Evolutionary conservation across 1,284 basidiomycete species (phyloP).

Genomic region (Ganoderma sinense): DNA sequence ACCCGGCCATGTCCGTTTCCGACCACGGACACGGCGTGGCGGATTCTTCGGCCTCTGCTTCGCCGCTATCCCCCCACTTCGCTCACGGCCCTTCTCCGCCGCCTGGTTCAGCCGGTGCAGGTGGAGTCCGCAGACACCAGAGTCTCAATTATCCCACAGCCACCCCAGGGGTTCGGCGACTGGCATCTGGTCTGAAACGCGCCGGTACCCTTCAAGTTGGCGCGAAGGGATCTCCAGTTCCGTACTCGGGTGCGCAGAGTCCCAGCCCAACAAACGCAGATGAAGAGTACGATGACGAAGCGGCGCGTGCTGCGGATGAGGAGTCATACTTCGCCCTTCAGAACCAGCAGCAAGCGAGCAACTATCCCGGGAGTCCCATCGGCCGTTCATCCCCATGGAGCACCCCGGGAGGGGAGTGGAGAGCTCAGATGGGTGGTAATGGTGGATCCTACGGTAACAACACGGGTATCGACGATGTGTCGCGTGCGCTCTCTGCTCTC

Average conservation of each 20-base stretch:
- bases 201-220: slow-evolving; percentile 76
- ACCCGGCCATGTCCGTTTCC: slow-evolving; percentile 38
- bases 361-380: slow-evolving; percentile 67
- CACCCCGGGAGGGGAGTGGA: slow-evolving; percentile 66
- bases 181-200: slow-evolving; percentile 66
- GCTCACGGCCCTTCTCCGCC: slow-evolving; percentile 71
- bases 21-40: slow-evolving; percentile 57
- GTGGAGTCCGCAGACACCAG: slow-evolving; percentile 78
- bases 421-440: slow-evolving; percentile 48
- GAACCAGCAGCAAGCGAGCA: slow-evolving; percentile 41
- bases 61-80: slow-evolving; percentile 69
- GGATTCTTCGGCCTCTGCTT: slow-evolving; percentile 58
- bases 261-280: slow-evolving; percentile 60
- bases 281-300: slow-evolving; percentile 64
- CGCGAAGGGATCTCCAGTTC: slow-evolving; percentile 37
- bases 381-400: slow-evolving; percentile 74
- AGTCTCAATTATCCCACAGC: slow-evolving; percentile 76
- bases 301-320: slow-evolving; percentile 60
- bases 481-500: slow-evolving; percentile 71
- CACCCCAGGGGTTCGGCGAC: slow-evolving; percentile 52
- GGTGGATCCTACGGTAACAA: slow-evolving; percentile 34
- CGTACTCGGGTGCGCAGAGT: slow-evolving; percentile 43
- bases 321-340: slow-evolving; percentile 55
- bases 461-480: slow-evolving; percentile 73
- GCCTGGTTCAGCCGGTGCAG: slow-evolving; percentile 64